phyloP scores from a whole-genome alignment of 2,329 filamentous ascomycete genomes.

The Penicillium glabrum region DNA sequence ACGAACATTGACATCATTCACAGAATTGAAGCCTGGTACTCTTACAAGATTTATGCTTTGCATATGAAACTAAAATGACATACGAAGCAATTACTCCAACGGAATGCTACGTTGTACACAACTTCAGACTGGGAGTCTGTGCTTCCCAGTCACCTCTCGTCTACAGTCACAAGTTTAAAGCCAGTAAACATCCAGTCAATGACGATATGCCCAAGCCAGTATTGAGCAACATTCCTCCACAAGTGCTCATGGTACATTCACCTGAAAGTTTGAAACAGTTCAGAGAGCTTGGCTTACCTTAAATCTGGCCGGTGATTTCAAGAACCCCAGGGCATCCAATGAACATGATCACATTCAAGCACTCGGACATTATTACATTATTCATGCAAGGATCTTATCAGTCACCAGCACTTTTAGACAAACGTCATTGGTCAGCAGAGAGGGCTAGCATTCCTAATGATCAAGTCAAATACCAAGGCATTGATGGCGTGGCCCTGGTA shows the following conservation, averaged over 20 bases:
- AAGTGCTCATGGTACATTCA: background rate
- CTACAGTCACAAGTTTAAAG: too few species aligned
- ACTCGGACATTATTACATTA: background rate
- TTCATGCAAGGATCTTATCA: background rate
- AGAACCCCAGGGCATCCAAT: background rate
- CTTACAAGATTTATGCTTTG: too few species aligned
- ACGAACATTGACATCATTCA: too few species aligned
- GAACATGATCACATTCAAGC: background rate
- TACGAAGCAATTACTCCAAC: too few species aligned
- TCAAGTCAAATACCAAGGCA: constrained; percentile 3
- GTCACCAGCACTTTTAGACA: background rate
- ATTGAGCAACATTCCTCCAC: background rate
- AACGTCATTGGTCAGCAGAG: constrained; percentile 4
- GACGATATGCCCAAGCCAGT: background rate
- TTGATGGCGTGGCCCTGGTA: constrained; percentile 14
- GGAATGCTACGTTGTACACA: too few species aligned
- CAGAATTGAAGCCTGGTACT: too few species aligned
- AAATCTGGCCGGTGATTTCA: constrained; percentile 1
- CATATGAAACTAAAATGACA: too few species aligned
- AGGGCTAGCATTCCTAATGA: constrained; percentile 17
- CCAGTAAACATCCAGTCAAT: background rate
- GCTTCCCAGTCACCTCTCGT: too few species aligned
- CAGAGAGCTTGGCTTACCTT: constrained; percentile 2
- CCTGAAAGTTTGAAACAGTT: background rate
- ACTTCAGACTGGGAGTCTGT: too few species aligned